Evolutionary conservation across 2,329 filamentous ascomycete genomes (phyloP).

Genomic region (Ilyonectria sp.): DNA sequence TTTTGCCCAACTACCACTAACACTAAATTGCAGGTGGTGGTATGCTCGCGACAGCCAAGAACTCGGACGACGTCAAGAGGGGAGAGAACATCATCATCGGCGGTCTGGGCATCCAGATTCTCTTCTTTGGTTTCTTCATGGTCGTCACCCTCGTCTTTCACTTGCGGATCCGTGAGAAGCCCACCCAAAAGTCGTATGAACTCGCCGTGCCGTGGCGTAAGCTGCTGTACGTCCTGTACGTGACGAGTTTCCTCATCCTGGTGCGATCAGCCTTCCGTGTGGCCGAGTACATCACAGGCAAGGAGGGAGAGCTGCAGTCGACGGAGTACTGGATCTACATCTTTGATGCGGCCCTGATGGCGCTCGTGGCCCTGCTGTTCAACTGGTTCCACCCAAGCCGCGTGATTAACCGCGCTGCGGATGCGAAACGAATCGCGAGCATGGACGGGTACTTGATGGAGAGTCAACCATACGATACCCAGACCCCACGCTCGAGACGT

Average conservation of each 20-base stretch:
- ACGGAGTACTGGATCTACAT: conserved; percentile 56
- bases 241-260: conserved; percentile 54
- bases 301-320: conserved; percentile 51
- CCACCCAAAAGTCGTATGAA: conserved; percentile 35
- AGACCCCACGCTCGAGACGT: conserved; percentile 14
- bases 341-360: conserved; percentile 57
- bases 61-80: conserved; percentile 46
- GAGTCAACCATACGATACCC: conserved; percentile 34
- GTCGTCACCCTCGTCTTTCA: conserved; percentile 64
- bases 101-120: conserved; percentile 68
- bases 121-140: conserved; percentile 70
- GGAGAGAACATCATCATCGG: conserved; percentile 66
- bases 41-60: conserved; percentile 45
- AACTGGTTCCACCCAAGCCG: conserved; percentile 48
- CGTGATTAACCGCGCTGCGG: conserved; percentile 40
- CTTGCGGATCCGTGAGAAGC: conserved; percentile 42
- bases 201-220: conserved; percentile 51
- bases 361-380: conserved; percentile 44
- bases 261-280: conserved; percentile 59
- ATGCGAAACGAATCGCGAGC: conserved; percentile 41
- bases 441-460: conserved; percentile 47
- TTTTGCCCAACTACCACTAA: background rate
- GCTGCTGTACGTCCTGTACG: conserved; percentile 47
- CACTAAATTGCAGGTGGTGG: conserved; percentile 36
- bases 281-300: conserved; percentile 58